These are phyloP conservation scores for Hypoxylon sp. DNA, from an alignment of 2,329 filamentous ascomycete species.

Conservation along the genomic window DNA sequence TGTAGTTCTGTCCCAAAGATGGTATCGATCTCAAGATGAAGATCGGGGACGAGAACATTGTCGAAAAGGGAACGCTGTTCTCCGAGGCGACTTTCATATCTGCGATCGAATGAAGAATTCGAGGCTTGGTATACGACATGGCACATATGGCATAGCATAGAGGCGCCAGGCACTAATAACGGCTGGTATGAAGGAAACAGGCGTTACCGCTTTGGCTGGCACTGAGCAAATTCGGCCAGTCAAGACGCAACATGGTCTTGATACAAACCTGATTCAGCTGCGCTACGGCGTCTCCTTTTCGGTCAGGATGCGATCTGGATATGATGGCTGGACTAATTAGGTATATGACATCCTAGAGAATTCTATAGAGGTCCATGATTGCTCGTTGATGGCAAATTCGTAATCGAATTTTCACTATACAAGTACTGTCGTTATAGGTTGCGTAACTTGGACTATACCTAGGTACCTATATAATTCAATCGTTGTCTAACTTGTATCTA, in stretches of 20 bases:
- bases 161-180: constrained; percentile 18
- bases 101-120: constrained; percentile 44
- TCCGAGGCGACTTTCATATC: constrained; percentile 97
- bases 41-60: constrained; percentile 78
- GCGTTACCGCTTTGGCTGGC: not conserved
- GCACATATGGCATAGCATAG: constrained; percentile 12
- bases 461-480: constrained; percentile 29
- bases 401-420: constrained; percentile 17
- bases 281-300: constrained; percentile 6
- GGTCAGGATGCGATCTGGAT: constrained; percentile 26
- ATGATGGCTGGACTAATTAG: constrained; percentile 11
- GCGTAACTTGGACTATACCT: constrained; percentile 12
- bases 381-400: constrained; percentile 23
- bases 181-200: not conserved
- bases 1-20: constrained; percentile 72
- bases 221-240: constrained; percentile 6
- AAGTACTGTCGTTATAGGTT: constrained; percentile 16
- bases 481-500: not conserved
- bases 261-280: constrained; percentile 4
- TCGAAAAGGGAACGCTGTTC: constrained; percentile 82
- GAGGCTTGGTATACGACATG: constrained; percentile 11
- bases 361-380: constrained; percentile 29
- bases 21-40: constrained; percentile 81
- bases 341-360: constrained; percentile 17
- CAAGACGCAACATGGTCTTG: constrained; percentile 3